A percentile compares a stretch with the other conserved stretches of the same genome.
Evolutionary conservation across 2,329 filamentous ascomycete genomes (phyloP).

Genomic region (Acephala macrosclerotiorum): DNA sequence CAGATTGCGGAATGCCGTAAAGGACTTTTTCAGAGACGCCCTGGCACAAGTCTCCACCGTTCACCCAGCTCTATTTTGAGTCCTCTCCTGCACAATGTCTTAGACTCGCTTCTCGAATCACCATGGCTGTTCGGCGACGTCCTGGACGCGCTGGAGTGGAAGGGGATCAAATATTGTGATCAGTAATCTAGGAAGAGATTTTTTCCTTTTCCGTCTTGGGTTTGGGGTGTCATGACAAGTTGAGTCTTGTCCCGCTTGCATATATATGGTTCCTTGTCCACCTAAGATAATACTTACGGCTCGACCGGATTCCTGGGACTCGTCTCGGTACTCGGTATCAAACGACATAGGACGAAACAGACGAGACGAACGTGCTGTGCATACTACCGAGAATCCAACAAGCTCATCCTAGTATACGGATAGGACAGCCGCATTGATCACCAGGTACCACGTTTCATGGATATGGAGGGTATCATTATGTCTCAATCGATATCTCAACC

Average conservation of each 20-base stretch:
- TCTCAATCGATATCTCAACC: neutral
- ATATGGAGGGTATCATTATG: neutral
- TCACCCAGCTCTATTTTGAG: neutral
- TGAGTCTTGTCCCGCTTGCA: neutral
- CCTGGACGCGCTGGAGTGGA: neutral
- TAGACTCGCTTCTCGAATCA: neutral
- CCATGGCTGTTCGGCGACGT: neutral
- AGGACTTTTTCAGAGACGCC: neutral
- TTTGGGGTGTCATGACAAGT: neutral
- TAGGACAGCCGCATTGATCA: slow-evolving; percentile 1
- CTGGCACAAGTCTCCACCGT: neutral
- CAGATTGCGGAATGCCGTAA: slow-evolving; percentile 5
- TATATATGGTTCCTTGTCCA: neutral
- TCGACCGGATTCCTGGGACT: slow-evolving; percentile 3
- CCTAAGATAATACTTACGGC: neutral
- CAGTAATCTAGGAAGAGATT: neutral
- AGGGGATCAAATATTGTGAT: neutral
- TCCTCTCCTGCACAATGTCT: neutral
- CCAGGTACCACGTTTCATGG: neutral
- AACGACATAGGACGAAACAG: neutral
- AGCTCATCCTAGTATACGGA: neutral
- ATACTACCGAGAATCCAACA: neutral
- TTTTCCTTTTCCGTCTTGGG: neutral
- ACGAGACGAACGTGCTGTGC: neutral
- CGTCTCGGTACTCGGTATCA: neutral